Evolutionary conservation across 306 rosid species (phyloP).

Genomic region (Gynostemma pentaphyllum): DNA sequence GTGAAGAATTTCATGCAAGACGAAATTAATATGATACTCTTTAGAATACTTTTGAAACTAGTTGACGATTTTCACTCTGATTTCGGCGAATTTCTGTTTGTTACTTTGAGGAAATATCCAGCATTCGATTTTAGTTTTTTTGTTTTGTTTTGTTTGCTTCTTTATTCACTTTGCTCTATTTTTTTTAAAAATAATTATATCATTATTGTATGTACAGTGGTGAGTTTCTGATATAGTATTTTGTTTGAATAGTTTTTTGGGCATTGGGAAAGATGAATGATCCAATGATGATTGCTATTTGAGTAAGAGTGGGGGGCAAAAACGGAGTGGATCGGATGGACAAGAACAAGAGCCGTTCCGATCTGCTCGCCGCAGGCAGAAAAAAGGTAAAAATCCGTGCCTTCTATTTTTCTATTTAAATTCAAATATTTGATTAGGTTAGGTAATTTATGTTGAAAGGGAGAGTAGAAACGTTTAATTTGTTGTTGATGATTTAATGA

Average conservation of each 20-base stretch:
- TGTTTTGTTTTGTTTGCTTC: not conserved
- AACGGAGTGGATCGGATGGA: constrained; percentile 78
- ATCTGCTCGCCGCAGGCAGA: constrained; percentile 85
- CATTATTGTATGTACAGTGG: not conserved
- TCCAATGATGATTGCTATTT: constrained; percentile 21
- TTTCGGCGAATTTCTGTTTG: not conserved
- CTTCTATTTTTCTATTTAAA: not conserved
- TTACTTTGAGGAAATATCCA: not conserved
- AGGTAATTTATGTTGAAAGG: not conserved
- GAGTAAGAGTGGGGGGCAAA: constrained; percentile 27
- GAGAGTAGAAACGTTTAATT: not conserved
- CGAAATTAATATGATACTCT: not conserved
- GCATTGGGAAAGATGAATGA: constrained; percentile 23
- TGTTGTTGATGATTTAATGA: not conserved
- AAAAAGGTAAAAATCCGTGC: constrained; percentile 40
- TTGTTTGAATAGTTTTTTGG: not conserved
- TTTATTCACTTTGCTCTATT: not conserved
- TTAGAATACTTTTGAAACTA: not conserved
- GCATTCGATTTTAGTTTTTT: not conserved
- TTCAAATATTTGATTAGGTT: not conserved
- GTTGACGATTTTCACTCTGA: not conserved
- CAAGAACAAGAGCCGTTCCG: constrained; percentile 76
- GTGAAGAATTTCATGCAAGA: not conserved
- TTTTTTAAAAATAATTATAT: not conserved
- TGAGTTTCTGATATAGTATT: constrained; percentile 5